Evolutionary conservation across 2,329 filamentous ascomycete genomes (phyloP), one percentile per base, ranked within the genome.

Genomic region (Cercospora janseana): DNA sequence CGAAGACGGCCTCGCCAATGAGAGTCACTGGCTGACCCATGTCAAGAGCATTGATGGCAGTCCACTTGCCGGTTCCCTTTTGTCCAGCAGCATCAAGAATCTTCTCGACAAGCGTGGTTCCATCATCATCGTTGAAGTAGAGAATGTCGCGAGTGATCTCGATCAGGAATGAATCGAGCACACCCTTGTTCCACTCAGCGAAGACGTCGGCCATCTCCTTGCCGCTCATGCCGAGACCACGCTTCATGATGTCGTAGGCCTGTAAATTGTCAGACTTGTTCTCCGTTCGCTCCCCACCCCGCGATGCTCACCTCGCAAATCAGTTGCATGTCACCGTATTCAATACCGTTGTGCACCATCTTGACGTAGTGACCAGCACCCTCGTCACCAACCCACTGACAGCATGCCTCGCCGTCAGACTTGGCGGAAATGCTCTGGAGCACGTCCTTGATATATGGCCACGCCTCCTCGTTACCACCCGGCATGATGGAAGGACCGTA

Each of bases 291-390:
- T 35, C 26, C 42, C 7, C 23, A 28, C 26, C 42, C 7, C 23
- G 31, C 20, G 8, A 31, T 47, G 46, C 82, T 66, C 77, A 95
- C 92, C 85, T 98, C 93, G 76, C 87, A 94, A 73, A 98, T 98
- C 69, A 98, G 82, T 81, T 98, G 93, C 93, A 98, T 98, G 79
- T 98, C 93, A 84, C 93, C 93, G 73, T 98, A 98, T 79, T 98
- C 93, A 67, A 98, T 98, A 82, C 93, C 93, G 78, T 98, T 98
- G 86, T 98, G 93, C 59, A 98, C 93, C 93, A 98, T 98, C 88
- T 98, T 98, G 80, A 98, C 92, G 81, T 96, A 98, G 85, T 98
- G 93, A 66, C 93, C 93, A 77, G 93, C 88, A 83, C 93, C 93
- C 75, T 97, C 90, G 77, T 97, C 93, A 79, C 93, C 93, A 67